Evolutionary conservation across 2,329 filamentous ascomycete genomes (phyloP), one percentile per base, ranked within the genome.

Genomic region (Raffaelea albimanens): DNA sequence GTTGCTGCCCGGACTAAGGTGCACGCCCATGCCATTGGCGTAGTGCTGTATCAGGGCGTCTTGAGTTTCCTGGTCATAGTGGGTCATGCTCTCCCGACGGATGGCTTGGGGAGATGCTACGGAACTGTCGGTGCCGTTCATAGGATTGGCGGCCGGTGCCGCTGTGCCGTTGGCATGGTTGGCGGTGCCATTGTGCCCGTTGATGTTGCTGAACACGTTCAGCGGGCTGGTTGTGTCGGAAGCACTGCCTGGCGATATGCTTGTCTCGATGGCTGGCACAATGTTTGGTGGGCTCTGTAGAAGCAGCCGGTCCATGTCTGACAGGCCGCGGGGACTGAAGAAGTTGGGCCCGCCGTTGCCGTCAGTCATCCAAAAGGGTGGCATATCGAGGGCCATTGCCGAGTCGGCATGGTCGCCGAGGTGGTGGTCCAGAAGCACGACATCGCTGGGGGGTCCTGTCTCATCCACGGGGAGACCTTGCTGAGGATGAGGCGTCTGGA

Each of bases 281-380:
- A 36, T 13, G 5, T 25, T 22, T 7, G 36, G 25, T 10, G 46
- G 46, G 10, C 46, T 48, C 36, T 40, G 46, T 42, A 48, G 19
- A 25, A 48, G 42, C 8, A 44, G 41, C 23, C 22, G 40, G 11
- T 48, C 34, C 13, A 48, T 40, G 2, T 43, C 42, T 2, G 46
- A 39, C 40, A 44, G 18, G 23, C 41, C 42, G 11, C 33, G 41
- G 4, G 46, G 46, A 10, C 41, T 44, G 42, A 41, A 48, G 7
- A 46, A 36, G 13, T 46, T 23, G 18, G 21, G 14, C 3, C 18
- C 45, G 3, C 19, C 21, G 13, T n/a, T n/a, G 19, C 16, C 39
- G 8, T 20, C 21, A 3, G 19, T 7, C 34, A 48, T 10, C 47
- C 47, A 48, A n/a, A 48, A 48, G 1, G 36, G 18, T 23, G 36